A percentile compares a stretch with the other conserved stretches of the same genome.
These are phyloP conservation scores for Acanthamoeba divionensis DNA, from an alignment of 208 protist genomes.

Conservation along the genomic window DNA sequence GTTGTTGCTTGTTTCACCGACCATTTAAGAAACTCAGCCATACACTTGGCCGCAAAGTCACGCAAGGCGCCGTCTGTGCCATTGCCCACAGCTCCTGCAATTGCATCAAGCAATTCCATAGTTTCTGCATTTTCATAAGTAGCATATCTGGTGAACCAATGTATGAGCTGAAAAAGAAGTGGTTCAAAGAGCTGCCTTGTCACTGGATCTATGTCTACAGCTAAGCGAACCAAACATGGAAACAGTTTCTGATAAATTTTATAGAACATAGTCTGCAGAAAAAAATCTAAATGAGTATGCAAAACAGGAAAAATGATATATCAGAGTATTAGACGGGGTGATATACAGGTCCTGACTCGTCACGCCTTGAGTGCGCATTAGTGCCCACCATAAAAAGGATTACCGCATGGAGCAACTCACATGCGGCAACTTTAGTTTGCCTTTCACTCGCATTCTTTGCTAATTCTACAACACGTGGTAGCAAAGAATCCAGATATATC, in stretches of 20 bases:
- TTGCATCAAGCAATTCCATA: slow-evolving; percentile 72
- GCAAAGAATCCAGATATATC: slow-evolving; percentile 78
- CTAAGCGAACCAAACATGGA: slow-evolving; percentile 76
- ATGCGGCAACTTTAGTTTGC: slow-evolving; percentile 82
- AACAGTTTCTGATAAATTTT: slow-evolving; percentile 71
- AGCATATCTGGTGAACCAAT: slow-evolving; percentile 81
- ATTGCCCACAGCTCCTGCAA: slow-evolving; percentile 51
- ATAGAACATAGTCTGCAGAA: slow-evolving; percentile 51
- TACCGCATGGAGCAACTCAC: slow-evolving; percentile 87
- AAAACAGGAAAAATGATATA: not conserved
- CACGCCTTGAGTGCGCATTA: slow-evolving; percentile 59
- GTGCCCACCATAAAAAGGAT: slow-evolving; percentile 80
- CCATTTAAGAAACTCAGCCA: slow-evolving; percentile 78
- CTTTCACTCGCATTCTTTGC: slow-evolving; percentile 75
- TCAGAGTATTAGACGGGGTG: not conserved
- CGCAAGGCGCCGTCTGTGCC: slow-evolving; percentile 61
- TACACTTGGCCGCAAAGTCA: slow-evolving; percentile 69
- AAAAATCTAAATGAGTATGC: not conserved
- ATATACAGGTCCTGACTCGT: not conserved
- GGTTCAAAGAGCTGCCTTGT: slow-evolving; percentile 80
- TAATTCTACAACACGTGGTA: slow-evolving; percentile 80
- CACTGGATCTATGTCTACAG: slow-evolving; percentile 75
- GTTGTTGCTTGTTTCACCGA: slow-evolving; percentile 67
- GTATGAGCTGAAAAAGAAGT: slow-evolving; percentile 81
- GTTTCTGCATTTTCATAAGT: slow-evolving; percentile 71